Percentiles rank a stretch among this genome's conserved stretches.
These are phyloP conservation scores for Fusarium kyushuense DNA, from an alignment of 2,329 filamentous ascomycete genomes.

Conservation along the genomic window DNA sequence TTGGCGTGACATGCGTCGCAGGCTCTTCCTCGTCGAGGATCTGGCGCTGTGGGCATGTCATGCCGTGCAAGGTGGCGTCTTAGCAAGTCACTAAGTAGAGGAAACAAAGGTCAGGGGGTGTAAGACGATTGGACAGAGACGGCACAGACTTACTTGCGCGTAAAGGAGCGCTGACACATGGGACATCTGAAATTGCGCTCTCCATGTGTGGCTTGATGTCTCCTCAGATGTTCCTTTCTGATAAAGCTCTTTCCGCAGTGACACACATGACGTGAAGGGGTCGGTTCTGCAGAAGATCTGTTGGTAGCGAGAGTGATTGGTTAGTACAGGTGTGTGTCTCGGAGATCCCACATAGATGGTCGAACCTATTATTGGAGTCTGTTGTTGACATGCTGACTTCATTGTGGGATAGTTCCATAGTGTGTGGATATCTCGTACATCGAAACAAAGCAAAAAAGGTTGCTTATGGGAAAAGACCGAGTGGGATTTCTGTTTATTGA, in stretches of 20 bases:
- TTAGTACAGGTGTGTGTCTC: slow-evolving; percentile 8
- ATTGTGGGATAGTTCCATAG: slow-evolving; percentile 43
- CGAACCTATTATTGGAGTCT: slow-evolving; percentile 1
- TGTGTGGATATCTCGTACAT: slow-evolving; percentile 11
- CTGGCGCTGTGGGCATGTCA: slow-evolving; percentile 48
- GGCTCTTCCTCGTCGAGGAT: slow-evolving; percentile 54
- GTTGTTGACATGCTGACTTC: slow-evolving; percentile 9
- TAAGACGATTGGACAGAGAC: not conserved
- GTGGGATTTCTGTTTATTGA: slow-evolving; percentile 28
- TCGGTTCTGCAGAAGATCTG: slow-evolving; percentile 30
- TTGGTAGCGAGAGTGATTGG: not conserved
- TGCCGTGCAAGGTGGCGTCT: slow-evolving; percentile 55
- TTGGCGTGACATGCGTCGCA: slow-evolving; percentile 60
- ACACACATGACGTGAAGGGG: slow-evolving; percentile 49
- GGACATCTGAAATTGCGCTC: slow-evolving; percentile 52
- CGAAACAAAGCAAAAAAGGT: not conserved
- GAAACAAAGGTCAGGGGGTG: not conserved
- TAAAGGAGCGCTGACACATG: slow-evolving; percentile 56
- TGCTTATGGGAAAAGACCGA: slow-evolving; percentile 12
- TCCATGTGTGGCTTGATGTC: slow-evolving; percentile 56
- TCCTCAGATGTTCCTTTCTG: slow-evolving; percentile 56
- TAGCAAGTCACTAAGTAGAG: slow-evolving; percentile 52
- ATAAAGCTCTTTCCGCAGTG: slow-evolving; percentile 57
- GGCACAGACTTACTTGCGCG: slow-evolving; percentile 50
- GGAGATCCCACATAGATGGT: slow-evolving; percentile 27